phyloP scores from a whole-genome alignment of 257 asterid species.

The Capsicum baccatum region DNA sequence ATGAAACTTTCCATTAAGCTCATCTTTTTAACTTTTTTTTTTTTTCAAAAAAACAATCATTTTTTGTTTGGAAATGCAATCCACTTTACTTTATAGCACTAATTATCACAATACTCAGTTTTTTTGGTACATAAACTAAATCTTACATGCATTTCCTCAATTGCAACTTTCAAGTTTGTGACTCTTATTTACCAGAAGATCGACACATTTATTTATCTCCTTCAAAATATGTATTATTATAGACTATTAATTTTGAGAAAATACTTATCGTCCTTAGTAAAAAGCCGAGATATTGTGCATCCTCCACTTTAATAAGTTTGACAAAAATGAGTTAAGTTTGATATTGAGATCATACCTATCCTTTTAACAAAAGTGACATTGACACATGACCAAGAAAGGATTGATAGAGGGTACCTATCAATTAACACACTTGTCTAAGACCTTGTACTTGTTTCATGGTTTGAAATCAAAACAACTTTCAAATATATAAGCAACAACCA shows the following conservation, averaged over 20 bases:
- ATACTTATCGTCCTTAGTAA: no score
- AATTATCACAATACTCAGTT: no score
- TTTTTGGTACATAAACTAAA: no score
- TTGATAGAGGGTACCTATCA: neutral
- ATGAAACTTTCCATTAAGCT: neutral
- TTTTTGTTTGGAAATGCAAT: neutral
- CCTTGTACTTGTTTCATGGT: neutral
- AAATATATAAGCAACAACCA: neutral
- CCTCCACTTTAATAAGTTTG: no score
- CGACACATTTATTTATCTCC: no score
- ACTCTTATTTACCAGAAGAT: no score
- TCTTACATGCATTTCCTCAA: no score
- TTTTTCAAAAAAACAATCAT: neutral
- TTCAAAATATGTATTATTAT: no score
- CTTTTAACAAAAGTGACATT: neutral
- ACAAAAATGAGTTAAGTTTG: neutral
- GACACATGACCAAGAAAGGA: conserved; percentile 25
- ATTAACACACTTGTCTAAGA: neutral
- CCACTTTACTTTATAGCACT: neutral
- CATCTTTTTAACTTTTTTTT: neutral
- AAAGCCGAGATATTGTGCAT: no score
- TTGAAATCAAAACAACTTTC: neutral
- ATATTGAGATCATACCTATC: neutral
- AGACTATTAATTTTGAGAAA: no score
- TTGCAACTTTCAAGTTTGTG: no score